Evolutionary conservation across 2,329 filamentous ascomycete species (phyloP), one percentile per base, ranked within the genome.

Genomic region (Pyrenophora teres): DNA sequence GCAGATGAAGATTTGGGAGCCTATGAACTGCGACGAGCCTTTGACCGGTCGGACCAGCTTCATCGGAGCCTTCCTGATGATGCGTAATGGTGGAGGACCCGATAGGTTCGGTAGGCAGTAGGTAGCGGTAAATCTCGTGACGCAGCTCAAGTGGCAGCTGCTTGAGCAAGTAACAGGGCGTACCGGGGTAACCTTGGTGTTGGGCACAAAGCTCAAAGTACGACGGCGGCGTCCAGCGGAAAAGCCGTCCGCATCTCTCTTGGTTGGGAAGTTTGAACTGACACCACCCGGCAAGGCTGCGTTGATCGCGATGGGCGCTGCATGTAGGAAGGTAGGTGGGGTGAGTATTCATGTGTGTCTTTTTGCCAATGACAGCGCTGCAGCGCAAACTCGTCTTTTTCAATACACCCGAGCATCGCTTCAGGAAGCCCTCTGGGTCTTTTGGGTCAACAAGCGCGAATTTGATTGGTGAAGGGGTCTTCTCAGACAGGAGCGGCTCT

Each of bases 111-210:
- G 57, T 44, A 3, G 69, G 69, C 8, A 73, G 44, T 7, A 72
- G 48, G 42, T 73, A 70, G 13, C 59, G 56, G 46, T 64, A 72
- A 15, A 73, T 60, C 27, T 71, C 62, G 6, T 63, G 56, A 4
- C 70, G 60, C 0, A 73, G 53, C 45, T 72, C 69, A 6, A 70
- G 56, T 2, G 71, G 71, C 13, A 73, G 57, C 23, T 59, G 62
- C n/a, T 45, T 35, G 43, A 71, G 45, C 35, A 72, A 60, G 40
- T 70, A 64, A 50, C 68, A 72, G 15, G 69, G 69, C 3, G 52
- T 64, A 27, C 67, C 57, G 9, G 64, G 62, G 35, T 67, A 57
- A 6, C 61, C 56, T 46, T 59, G 49, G 31, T 72, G 68, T 6
- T 69, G 53, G 4, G 44, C 23, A 35, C 69, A 72, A 18, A 71